Base-by-base conservation (phyloP, 2,329 filamentous ascomycete genomes). In the Phoma sp. region DNA sequence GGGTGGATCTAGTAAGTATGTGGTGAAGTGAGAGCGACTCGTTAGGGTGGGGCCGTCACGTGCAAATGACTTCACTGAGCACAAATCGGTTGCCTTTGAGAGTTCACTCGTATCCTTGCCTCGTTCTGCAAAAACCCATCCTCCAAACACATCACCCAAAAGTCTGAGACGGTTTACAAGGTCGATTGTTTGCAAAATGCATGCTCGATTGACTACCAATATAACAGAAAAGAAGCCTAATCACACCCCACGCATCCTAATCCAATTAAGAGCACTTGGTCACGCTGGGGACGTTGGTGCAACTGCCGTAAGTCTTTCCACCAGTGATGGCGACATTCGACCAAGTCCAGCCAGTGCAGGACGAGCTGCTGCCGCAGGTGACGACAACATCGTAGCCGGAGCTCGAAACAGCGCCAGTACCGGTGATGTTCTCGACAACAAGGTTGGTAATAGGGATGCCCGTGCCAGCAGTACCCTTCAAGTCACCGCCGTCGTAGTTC, bases 291-390 rank as follows among this genome's bases (percentile, higher is more conserved):
- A 77, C 66, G 49, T 73, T 73, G 49, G 62, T 46, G 63, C 73
- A 77, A 47, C 67, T 68, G 15, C 57, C 57, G 38, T 65, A 71
- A 36, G 60, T 68, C 65, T 74, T 72, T 17, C 80, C 80, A 29
- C 72, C 71, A n/a, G 71, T 69, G 15, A 74, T 59, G 6, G 39
- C 35, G 46, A 83, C 78, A 37, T 73, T 76, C 4, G 67, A 75
- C 82, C 83, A 86, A 7, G 77, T 81, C 82, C 84, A 87, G 70
- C 79, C 75, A 6, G 75, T 77, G 72, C 82, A 84, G 8, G 71
- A 70, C 49, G 74, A 75, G 31, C 78, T 81, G 29, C 67, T 74
- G 8, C 80, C 84, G 58, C 84, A 86, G 17, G 77, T 73, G n/a
- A 80, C 68, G 15, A 85, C 78, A 51, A 86, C 81, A 63, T 82